phyloP scores from a whole-genome alignment of 2,329 filamentous ascomycete genomes.

The Fusarium bactridioides region DNA sequence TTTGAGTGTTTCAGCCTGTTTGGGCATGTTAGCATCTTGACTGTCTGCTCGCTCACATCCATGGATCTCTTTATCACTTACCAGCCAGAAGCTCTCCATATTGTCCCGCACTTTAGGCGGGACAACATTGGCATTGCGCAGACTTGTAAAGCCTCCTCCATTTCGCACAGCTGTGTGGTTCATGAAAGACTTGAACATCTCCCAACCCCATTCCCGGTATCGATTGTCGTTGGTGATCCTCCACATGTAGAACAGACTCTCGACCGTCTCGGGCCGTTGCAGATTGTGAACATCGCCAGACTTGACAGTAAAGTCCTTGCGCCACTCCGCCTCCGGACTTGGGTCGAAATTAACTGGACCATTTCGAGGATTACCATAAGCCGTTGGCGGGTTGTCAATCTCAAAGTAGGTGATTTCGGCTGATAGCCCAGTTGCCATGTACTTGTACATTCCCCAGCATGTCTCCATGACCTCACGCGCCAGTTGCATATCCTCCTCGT shows the following conservation, averaged over 20 bases:
- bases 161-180: conserved; percentile 83
- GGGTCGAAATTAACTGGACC: conserved; percentile 60
- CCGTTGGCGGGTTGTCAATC: conserved; percentile 71
- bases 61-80: conserved; percentile 53
- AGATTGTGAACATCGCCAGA: conserved; percentile 89
- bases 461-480: conserved; percentile 93
- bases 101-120: conserved; percentile 81
- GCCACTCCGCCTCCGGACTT: conserved; percentile 69
- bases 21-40: conserved; percentile 18
- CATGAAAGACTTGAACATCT: conserved; percentile 94
- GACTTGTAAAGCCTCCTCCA: conserved; percentile 81
- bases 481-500: conserved; percentile 87
- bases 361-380: conserved; percentile 60
- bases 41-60: not conserved
- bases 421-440: conserved; percentile 88
- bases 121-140: conserved; percentile 76
- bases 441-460: conserved; percentile 97
- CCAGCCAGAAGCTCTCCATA: conserved; percentile 99
- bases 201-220: conserved; percentile 97
- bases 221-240: conserved; percentile 89
- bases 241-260: conserved; percentile 98
- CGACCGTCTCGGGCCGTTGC: conserved; percentile 95
- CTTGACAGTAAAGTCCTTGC: conserved; percentile 81
- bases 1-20: conserved; percentile 91
- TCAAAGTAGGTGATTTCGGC: conserved; percentile 94